These are phyloP conservation scores for Exserohilum turcica DNA, from an alignment of 2,329 filamentous ascomycete species.

Conservation along the genomic window DNA sequence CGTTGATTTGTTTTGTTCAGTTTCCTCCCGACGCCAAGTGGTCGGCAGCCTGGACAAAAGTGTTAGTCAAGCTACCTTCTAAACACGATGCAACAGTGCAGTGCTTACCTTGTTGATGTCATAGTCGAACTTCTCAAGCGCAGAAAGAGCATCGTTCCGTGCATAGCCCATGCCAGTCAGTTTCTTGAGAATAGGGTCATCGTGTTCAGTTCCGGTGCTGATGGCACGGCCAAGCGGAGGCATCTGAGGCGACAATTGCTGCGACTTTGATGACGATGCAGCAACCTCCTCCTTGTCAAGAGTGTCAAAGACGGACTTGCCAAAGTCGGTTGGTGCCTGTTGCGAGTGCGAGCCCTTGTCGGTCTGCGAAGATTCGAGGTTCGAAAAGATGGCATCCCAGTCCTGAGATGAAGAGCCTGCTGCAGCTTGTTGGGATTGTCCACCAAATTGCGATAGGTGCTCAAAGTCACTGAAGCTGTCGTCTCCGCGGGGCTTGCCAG, in stretches of 20 bases:
- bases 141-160: constrained; percentile 72
- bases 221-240: constrained; percentile 69
- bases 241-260: constrained; percentile 30
- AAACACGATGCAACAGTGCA: background rate
- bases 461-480: constrained; percentile 59
- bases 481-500: constrained; percentile 44
- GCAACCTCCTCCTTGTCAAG: constrained; percentile 42
- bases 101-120: constrained; percentile 82
- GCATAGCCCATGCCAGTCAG: constrained; percentile 88
- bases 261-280: constrained; percentile 36
- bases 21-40: constrained; percentile 38
- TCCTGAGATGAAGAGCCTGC: constrained; percentile 65
- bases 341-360: constrained; percentile 41
- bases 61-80: constrained; percentile 22
- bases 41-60: constrained; percentile 38
- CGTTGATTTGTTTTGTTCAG: background rate
- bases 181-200: constrained; percentile 89
- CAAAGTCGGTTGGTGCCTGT: constrained; percentile 42
- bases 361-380: constrained; percentile 63
- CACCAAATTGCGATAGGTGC: constrained; percentile 50
- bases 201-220: constrained; percentile 76
- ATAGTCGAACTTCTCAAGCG: constrained; percentile 94
- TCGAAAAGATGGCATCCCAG: constrained; percentile 94
- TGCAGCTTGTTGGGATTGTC: constrained; percentile 47
- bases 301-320: constrained; percentile 46